Conservation (phyloP, 768 basidiomycete genomes). For the Lentinus tigrinus region DNA sequence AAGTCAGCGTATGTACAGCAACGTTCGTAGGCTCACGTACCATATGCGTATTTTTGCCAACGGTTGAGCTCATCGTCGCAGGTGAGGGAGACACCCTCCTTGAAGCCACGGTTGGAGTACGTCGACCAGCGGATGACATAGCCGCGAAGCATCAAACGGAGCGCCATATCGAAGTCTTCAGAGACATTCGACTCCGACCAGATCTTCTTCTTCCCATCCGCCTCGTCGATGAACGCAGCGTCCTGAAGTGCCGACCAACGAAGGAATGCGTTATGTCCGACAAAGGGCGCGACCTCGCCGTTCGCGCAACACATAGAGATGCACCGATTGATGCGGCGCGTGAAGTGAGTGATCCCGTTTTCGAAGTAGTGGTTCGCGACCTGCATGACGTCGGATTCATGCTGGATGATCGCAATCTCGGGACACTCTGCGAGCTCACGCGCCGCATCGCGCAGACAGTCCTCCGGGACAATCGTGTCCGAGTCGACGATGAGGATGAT, state of each 20-base stretch:
- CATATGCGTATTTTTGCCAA: conserved; percentile 89
- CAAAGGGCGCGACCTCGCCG: conserved; percentile 81
- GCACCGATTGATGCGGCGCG: conserved; percentile 79
- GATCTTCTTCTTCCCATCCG: conserved; percentile 65
- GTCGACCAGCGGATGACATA: conserved; percentile 86
- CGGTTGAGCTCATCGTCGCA: conserved; percentile 88
- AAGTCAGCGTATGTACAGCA: conserved; percentile 1
- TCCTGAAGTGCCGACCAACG: conserved; percentile 90
- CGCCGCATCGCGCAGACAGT: conserved; percentile 89
- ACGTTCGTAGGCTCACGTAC: conserved; percentile 32
- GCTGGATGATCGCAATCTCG: conserved; percentile 86
- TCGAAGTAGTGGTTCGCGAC: conserved; percentile 89
- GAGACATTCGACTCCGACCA: conserved; percentile 85
- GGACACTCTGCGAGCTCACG: conserved; percentile 81
- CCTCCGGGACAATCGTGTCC: conserved; percentile 79
- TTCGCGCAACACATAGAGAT: conserved; percentile 81
- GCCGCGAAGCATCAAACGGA: conserved; percentile 60
- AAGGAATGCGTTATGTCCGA: conserved; percentile 87
- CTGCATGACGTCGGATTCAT: conserved; percentile 92
- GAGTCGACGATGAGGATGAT: conserved; percentile 82
- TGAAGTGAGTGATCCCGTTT: conserved; percentile 87
- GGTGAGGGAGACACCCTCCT: conserved; percentile 89
- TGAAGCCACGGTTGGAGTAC: conserved; percentile 82
- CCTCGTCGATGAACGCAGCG: conserved; percentile 69
- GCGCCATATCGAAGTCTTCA: conserved; percentile 83